Evolutionary conservation across 768 basidiomycete genomes (phyloP).

Genomic region (Auricularia sp.): DNA sequence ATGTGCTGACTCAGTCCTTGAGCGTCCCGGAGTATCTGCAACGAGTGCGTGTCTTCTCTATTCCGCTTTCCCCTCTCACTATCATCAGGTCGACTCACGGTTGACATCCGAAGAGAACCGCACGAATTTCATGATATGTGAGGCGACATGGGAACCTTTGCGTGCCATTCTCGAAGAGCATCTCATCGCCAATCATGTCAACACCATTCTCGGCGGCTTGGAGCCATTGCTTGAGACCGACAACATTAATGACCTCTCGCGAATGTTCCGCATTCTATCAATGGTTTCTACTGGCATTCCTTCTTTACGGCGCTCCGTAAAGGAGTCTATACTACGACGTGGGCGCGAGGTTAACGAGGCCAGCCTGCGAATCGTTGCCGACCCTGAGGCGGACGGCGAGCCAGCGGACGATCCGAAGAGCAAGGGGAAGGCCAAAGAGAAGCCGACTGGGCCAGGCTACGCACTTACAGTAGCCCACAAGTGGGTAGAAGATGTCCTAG

Average conservation of each 20-base stretch:
- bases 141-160: conserved; percentile 48
- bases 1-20: conserved; percentile 56
- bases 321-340: conserved; percentile 58
- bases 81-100: conserved; percentile 59
- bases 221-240: conserved; percentile 79
- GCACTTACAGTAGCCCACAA: conserved; percentile 57
- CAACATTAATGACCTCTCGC: conserved; percentile 62
- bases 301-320: conserved; percentile 54
- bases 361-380: conserved; percentile 24
- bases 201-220: conserved; percentile 68
- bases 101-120: conserved; percentile 77
- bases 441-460: conserved; percentile 26
- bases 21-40: conserved; percentile 76
- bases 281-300: conserved; percentile 59
- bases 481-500: conserved; percentile 90
- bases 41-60: conserved; percentile 40
- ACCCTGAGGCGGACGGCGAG: conserved; percentile 27
- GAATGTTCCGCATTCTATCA: conserved; percentile 68
- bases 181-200: conserved; percentile 69
- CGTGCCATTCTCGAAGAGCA: conserved; percentile 65
- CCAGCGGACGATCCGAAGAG: conserved; percentile 32
- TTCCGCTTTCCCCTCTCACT: neutral
- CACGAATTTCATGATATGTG: conserved; percentile 69
- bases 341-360: conserved; percentile 73
- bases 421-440: conserved; percentile 45